phyloP scores from a whole-genome alignment of 73 alveolate species.

The Paramecium sonneborni region DNA sequence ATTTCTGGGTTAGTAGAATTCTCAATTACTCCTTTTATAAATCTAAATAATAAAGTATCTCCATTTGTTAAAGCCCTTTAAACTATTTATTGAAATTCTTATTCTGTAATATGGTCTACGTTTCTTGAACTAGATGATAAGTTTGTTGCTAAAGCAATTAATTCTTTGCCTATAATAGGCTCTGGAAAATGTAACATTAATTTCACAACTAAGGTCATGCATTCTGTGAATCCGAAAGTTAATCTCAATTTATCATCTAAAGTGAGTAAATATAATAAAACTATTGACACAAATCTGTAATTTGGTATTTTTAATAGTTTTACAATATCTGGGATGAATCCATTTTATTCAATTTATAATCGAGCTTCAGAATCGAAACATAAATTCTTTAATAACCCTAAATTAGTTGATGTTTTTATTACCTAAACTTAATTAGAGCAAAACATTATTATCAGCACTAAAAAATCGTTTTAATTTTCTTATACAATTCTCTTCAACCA shows the following conservation, averaged over 20 bases:
- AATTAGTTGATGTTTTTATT: not conserved
- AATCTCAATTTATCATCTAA: constrained; percentile 93
- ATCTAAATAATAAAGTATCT: constrained; percentile 90
- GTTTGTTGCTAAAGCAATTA: constrained; percentile 94
- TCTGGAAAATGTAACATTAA: constrained; percentile 97
- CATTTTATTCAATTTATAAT: constrained; percentile 84
- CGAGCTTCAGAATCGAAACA: constrained; percentile 92
- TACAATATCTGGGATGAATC: constrained; percentile 90
- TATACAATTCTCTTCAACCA: constrained; percentile 88
- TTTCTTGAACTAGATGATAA: constrained; percentile 89
- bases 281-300: constrained; percentile 89
- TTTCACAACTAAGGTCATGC: constrained; percentile 86
- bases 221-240: constrained; percentile 95
- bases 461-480: constrained; percentile 89
- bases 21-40: constrained; percentile 86
- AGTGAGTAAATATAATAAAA: constrained; percentile 88
- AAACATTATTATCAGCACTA: constrained; percentile 84
- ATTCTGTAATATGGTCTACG: constrained; percentile 95
- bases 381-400: constrained; percentile 88
- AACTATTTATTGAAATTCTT: constrained; percentile 87
- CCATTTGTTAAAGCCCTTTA: constrained; percentile 91
- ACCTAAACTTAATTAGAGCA: constrained; percentile 70
- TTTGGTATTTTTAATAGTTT: constrained; percentile 91
- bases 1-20: constrained; percentile 74
- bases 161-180: constrained; percentile 93